These are phyloP conservation scores for Zychaea mexicana DNA, from an alignment of 371 early-diverging fungal genomes.

Conservation along the genomic window DNA sequence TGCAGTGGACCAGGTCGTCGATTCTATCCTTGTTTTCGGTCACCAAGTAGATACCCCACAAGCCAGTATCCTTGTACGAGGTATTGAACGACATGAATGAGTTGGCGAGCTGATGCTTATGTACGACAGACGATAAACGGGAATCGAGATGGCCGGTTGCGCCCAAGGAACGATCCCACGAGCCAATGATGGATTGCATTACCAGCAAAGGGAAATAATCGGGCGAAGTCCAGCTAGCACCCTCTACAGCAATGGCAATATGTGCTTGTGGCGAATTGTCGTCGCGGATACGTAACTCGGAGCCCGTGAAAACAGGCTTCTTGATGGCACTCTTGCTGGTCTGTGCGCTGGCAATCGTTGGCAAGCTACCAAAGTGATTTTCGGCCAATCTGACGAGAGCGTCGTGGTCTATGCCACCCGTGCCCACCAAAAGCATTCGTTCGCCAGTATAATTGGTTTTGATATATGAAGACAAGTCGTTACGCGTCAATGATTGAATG, in stretches of 20 bases:
- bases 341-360: conserved; percentile 44
- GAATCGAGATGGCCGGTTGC: conserved; percentile 85
- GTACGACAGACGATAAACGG: conserved; percentile 80
- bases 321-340: conserved; percentile 50
- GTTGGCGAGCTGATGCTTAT: conserved; percentile 89
- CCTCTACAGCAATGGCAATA: conserved; percentile 96
- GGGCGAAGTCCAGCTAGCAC: conserved; percentile 92
- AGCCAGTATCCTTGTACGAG: conserved; percentile 96
- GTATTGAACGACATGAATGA: conserved; percentile 98
- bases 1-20: conserved; percentile 85
- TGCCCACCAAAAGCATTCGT: conserved; percentile 93
- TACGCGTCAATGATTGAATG: conserved; percentile 82
- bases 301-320: conserved; percentile 83
- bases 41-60: conserved; percentile 95
- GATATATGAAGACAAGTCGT: conserved; percentile 87
- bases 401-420: conserved; percentile 95
- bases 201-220: conserved; percentile 96
- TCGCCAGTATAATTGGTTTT: conserved; percentile 93
- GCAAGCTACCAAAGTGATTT: conserved; percentile 83
- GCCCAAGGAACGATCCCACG: conserved; percentile 94
- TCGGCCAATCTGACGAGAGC: conserved; percentile 89
- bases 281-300: conserved; percentile 85
- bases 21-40: conserved; percentile 81
- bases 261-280: conserved; percentile 89
- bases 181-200: conserved; percentile 93